Conservation (phyloP, 2,329 filamentous ascomycete genomes). For the Lachnellula cervina region DNA sequence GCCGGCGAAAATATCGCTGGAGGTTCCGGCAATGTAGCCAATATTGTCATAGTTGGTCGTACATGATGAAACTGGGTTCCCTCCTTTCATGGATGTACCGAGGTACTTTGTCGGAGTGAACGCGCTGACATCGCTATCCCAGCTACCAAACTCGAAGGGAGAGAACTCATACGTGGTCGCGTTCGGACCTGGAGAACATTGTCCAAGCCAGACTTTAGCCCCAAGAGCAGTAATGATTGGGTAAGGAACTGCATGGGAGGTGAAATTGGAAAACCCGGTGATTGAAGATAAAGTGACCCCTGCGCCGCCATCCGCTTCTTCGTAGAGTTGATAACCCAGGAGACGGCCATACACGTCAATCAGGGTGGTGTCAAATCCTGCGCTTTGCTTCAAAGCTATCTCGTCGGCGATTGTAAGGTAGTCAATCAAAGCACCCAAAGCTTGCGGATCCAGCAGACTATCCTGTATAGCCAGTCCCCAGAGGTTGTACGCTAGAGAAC, state of each 20-base stretch:
- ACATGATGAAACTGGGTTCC: constrained; percentile 38
- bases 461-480: constrained; percentile 39
- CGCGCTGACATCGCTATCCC: constrained; percentile 53
- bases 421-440: constrained; percentile 29
- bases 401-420: constrained; percentile 15
- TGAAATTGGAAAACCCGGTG: constrained; percentile 36
- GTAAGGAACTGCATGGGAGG: constrained; percentile 36
- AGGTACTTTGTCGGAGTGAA: constrained; percentile 58
- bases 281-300: constrained; percentile 22
- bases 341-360: constrained; percentile 23
- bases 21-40: constrained; percentile 43
- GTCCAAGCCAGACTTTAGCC: constrained; percentile 32
- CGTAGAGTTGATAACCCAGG: constrained; percentile 21
- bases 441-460: constrained; percentile 34
- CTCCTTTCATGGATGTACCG: constrained; percentile 52
- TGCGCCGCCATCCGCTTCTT: constrained; percentile 11
- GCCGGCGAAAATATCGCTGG: constrained; percentile 39
- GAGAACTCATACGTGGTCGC: constrained; percentile 61
- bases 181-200: constrained; percentile 40
- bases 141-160: constrained; percentile 62
- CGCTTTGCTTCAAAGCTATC: constrained; percentile 27
- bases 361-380: constrained; percentile 24
- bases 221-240: constrained; percentile 41
- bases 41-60: constrained; percentile 44
- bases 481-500: constrained; percentile 34